These are phyloP conservation scores for Extremus antarcticus DNA, from an alignment of 495 filamentous ascomycete genomes.

Conservation along the genomic window DNA sequence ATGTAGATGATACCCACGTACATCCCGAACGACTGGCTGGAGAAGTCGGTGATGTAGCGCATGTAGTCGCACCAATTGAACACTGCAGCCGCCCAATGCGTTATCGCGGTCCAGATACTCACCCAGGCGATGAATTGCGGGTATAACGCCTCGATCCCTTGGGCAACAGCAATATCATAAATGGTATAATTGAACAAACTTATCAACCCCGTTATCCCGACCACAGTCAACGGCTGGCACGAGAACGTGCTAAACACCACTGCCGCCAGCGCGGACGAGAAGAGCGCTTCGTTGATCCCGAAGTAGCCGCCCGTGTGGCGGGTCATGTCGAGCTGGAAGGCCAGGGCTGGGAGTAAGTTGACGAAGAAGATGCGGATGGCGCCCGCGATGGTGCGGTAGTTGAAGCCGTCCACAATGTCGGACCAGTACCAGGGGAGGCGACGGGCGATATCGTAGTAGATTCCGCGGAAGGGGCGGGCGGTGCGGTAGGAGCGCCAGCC, in stretches of 20 bases:
- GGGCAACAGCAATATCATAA: slow-evolving; percentile 31
- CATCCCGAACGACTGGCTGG: slow-evolving; percentile 35
- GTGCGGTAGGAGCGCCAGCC: slow-evolving; percentile 14
- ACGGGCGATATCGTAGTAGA: slow-evolving; percentile 34
- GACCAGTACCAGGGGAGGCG: slow-evolving; percentile 35
- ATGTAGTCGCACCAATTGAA: slow-evolving; percentile 34
- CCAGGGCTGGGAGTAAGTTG: slow-evolving; percentile 38
- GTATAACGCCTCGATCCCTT: slow-evolving; percentile 27
- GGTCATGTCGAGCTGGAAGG: slow-evolving; percentile 38
- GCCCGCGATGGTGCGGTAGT: slow-evolving; percentile 34
- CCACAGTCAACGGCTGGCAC: slow-evolving; percentile 28
- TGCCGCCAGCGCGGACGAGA: slow-evolving; percentile 34
- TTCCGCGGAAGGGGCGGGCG: slow-evolving; percentile 28
- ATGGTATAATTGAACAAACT: slow-evolving; percentile 38
- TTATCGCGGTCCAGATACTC: slow-evolving; percentile 35
- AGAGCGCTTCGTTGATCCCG: slow-evolving; percentile 38
- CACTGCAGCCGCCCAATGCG: slow-evolving; percentile 35
- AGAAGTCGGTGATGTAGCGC: slow-evolving; percentile 36
- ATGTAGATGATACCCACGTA: slow-evolving; percentile 37
- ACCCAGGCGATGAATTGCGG: slow-evolving; percentile 34
- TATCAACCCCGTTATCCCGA: slow-evolving; percentile 29
- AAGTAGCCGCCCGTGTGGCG: slow-evolving; percentile 31
- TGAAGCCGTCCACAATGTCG: slow-evolving; percentile 34
- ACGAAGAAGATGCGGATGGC: slow-evolving; percentile 38
- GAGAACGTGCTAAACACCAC: slow-evolving; percentile 31